A percentile compares a stretch with the other conserved stretches of the same genome.
phyloP scores from a whole-genome alignment of 192 early-diverging fungal genomes.

The Hyaloraphidium curvatum region DNA sequence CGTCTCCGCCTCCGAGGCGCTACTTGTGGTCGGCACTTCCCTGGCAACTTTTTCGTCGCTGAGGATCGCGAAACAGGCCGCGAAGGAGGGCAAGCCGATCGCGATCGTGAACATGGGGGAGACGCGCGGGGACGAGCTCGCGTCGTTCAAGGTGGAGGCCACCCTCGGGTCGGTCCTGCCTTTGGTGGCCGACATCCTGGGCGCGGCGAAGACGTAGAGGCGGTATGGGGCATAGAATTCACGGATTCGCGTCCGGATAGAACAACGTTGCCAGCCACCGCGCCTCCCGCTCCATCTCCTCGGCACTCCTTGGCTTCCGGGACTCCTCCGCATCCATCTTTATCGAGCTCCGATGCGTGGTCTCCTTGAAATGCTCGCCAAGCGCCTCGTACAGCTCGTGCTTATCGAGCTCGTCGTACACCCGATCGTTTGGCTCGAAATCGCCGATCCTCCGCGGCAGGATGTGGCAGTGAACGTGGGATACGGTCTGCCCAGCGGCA shows the following conservation, averaged over 20 bases:
- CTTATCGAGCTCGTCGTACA: conserved; percentile 55
- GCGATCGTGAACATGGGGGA: conserved; percentile 52
- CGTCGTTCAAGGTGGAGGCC: conserved; percentile 24
- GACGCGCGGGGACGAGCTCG: conserved; percentile 50
- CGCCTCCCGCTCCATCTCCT: conserved; percentile 69
- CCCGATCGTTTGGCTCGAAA: conserved; percentile 70
- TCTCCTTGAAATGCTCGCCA: conserved; percentile 6
- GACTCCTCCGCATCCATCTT: conserved; percentile 48
- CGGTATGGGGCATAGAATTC: no score
- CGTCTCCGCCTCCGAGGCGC: conserved; percentile 31
- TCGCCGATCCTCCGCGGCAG: conserved; percentile 67
- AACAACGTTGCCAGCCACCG: conserved; percentile 19
- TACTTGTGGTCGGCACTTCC: conserved; percentile 65
- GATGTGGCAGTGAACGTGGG: conserved; percentile 81
- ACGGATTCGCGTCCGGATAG: conserved; percentile 18
- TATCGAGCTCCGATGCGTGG: not conserved
- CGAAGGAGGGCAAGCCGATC: conserved; percentile 35
- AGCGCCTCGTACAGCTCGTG: conserved; percentile 20
- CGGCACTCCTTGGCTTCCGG: conserved; percentile 39
- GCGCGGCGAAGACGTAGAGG: no score
- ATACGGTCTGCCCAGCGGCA: conserved; percentile 58
- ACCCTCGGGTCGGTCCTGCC: no score
- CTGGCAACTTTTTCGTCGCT: conserved; percentile 68
- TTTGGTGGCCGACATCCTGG: no score
- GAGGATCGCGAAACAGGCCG: conserved; percentile 46